Evolutionary conservation across 306 rosid genomes (phyloP).

Genomic region (Ormosia semicastrata): DNA sequence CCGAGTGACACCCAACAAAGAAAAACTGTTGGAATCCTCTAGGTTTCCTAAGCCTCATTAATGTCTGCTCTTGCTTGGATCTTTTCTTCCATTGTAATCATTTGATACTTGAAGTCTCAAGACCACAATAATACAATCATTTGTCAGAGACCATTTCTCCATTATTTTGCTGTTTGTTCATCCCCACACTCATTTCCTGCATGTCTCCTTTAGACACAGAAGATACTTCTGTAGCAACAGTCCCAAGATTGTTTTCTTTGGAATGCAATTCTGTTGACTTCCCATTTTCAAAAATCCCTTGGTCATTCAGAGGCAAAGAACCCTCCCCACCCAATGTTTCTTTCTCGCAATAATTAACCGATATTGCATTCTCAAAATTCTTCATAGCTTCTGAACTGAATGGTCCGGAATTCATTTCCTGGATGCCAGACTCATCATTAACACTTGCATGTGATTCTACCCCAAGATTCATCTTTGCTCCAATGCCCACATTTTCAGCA

Average conservation of each 20-base stretch:
- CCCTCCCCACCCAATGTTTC: conserved; percentile 31
- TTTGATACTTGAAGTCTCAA: conserved; percentile 21
- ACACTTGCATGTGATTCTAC: conserved; percentile 13
- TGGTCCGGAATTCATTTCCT: conserved; percentile 18
- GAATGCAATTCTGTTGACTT: conserved; percentile 26
- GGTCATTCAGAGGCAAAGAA: conserved; percentile 8
- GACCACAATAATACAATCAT: conserved; percentile 3
- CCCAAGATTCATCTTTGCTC: conserved; percentile 8
- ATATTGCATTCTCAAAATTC: conserved; percentile 23
- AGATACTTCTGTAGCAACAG: conserved; percentile 2
- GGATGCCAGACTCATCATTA: conserved; percentile 13
- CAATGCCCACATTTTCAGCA: conserved; percentile 4
- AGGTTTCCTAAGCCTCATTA: conserved; percentile 18
- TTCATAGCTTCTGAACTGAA: conserved; percentile 22
- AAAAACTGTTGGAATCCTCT: not conserved
- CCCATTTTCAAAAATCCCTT: conserved; percentile 27
- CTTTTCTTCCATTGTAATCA: conserved; percentile 24
- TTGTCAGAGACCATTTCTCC: conserved; percentile 23
- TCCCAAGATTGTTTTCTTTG: conserved; percentile 28
- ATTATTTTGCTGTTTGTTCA: conserved; percentile 18
- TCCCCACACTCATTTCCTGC: conserved; percentile 5
- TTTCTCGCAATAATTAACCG: conserved; percentile 26
- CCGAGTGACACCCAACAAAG: too few relatives aligned
- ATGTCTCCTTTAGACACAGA: conserved; percentile 20
- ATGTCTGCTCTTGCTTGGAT: conserved; percentile 11